Conservation (phyloP, 176 grass and related monocot genomes). For the Sorghum bicolor region Sorghum_bicolor_NCBIv3 NC_012878.2:56782001-56782500, state of each 20-base stretch:
- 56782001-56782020: constrained; percentile 31
- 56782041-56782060: not conserved
- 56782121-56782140: too few species aligned
- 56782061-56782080: not conserved
- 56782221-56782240: too few species aligned
- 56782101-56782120: too few species aligned
- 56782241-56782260: too few species aligned
- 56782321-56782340: not conserved
- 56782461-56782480: constrained; percentile 4
- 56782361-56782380: not conserved
- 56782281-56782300: too few species aligned
- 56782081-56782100: not conserved
- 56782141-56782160: too few species aligned
- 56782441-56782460: not conserved
- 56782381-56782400: not conserved
- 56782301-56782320: not conserved
- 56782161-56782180: too few species aligned
- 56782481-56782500: not conserved
- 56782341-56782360: not conserved
- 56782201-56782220: too few species aligned
- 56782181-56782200: too few species aligned
- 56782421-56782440: not conserved
- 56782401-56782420: not conserved
- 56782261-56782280: too few species aligned
- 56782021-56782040: not conserved